These are phyloP conservation scores for Leccinum boreale DNA, from an alignment of 768 basidiomycete species.

Conservation along the genomic window DNA sequence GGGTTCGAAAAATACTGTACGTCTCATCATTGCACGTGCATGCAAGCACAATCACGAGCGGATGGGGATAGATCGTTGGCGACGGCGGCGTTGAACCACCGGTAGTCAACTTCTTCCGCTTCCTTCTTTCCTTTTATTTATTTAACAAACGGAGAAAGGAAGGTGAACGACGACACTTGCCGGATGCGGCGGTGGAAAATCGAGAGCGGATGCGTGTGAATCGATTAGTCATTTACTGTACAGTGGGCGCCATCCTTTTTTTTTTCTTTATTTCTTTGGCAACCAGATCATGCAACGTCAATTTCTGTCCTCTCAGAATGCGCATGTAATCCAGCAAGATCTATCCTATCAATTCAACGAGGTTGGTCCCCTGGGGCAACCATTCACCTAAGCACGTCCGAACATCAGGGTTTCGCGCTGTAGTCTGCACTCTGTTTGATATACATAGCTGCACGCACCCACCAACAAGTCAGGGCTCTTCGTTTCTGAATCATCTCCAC, in stretches of 20 bases:
- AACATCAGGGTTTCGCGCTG: neutral
- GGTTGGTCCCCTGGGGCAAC: neutral
- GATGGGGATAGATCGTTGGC: neutral
- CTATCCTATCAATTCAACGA: neutral
- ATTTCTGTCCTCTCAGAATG: neutral
- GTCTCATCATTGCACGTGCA: neutral
- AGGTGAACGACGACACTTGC: constrained; percentile 23
- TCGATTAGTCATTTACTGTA: constrained; percentile 22
- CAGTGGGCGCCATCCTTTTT: neutral
- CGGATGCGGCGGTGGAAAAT: constrained; percentile 2
- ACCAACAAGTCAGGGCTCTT: constrained; percentile 64
- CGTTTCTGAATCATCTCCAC: constrained; percentile 33
- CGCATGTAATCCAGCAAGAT: neutral
- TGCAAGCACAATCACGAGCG: neutral
- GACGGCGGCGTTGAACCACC: neutral
- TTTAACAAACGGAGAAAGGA: neutral
- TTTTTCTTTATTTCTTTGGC: neutral
- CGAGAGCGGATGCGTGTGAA: constrained; percentile 16
- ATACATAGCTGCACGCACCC: constrained; percentile 24
- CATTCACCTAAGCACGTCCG: neutral
- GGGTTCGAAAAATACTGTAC: neutral
- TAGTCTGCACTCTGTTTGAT: neutral
- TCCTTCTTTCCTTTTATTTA: neutral
- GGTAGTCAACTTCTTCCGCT: neutral
- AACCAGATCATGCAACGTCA: neutral